Conservation (phyloP, 202 grass and related monocot species). For the Setaria viridis region DNA sequence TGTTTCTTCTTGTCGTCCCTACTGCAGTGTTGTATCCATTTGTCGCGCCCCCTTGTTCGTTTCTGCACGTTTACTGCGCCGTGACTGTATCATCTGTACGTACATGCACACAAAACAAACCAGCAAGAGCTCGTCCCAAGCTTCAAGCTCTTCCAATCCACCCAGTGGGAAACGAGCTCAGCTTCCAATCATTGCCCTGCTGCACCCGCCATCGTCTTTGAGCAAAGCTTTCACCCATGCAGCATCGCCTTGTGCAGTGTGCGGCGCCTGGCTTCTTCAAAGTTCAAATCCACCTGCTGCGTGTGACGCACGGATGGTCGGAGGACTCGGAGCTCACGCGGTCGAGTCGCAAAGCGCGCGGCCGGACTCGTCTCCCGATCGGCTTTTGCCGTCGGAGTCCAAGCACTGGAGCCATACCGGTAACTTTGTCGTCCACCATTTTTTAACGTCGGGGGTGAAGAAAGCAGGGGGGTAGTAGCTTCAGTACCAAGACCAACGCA, state of each 20-base stretch:
- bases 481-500: slow-evolving; percentile 13
- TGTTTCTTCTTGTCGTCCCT: background rate
- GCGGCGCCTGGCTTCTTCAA: background rate
- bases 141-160: background rate
- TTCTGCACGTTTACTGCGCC: background rate
- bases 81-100: background rate
- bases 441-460: slow-evolving; percentile 39
- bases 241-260: background rate
- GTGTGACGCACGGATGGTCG: background rate
- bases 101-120: background rate
- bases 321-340: background rate
- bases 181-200: background rate
- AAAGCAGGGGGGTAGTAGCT: background rate
- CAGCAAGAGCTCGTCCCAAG: background rate
- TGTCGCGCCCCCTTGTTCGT: background rate
- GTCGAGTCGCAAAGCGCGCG: slow-evolving; percentile 4
- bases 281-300: slow-evolving; percentile 21
- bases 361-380: background rate
- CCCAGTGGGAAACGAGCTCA: background rate
- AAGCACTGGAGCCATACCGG: background rate
- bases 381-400: background rate
- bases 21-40: background rate
- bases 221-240: slow-evolving; percentile 27
- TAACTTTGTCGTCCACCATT: background rate
- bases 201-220: background rate